phyloP scores from a whole-genome alignment of 2,329 filamentous ascomycete genomes.

The Helminthosporium solani region DNA sequence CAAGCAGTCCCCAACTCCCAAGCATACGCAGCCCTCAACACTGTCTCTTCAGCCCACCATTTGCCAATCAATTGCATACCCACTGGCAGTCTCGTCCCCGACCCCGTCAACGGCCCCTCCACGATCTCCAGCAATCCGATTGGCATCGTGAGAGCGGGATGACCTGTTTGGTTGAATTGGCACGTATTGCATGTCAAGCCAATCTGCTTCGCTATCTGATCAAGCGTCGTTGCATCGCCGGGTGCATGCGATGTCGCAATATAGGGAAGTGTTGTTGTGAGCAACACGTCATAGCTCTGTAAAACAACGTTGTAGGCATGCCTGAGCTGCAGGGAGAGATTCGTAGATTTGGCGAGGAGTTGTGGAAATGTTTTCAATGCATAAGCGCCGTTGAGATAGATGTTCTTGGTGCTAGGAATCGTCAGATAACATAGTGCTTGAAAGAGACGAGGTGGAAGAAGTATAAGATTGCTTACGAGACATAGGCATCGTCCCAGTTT shows the following conservation, averaged over 20 bases:
- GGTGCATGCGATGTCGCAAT: slow-evolving; percentile 49
- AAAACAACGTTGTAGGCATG: slow-evolving; percentile 50
- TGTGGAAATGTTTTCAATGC: slow-evolving; percentile 48
- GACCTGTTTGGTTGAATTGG: slow-evolving; percentile 59
- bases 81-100: slow-evolving; percentile 47
- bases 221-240: slow-evolving; percentile 43
- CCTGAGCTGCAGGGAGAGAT: slow-evolving; percentile 50
- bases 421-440: too few species aligned
- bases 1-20: slow-evolving; percentile 53
- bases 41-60: slow-evolving; percentile 52
- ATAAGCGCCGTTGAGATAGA: slow-evolving; percentile 55
- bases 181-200: slow-evolving; percentile 59
- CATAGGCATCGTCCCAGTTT: slow-evolving; percentile 55
- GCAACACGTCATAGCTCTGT: slow-evolving; percentile 46
- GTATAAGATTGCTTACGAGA: slow-evolving; percentile 23
- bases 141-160: slow-evolving; percentile 57
- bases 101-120: slow-evolving; percentile 37
- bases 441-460: too few species aligned
- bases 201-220: slow-evolving; percentile 54
- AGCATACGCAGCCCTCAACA: slow-evolving; percentile 49
- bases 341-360: slow-evolving; percentile 53
- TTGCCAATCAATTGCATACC: slow-evolving; percentile 59
- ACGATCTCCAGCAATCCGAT: slow-evolving; percentile 49
- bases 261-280: slow-evolving; percentile 54
- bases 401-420: slow-evolving; percentile 56